phyloP scores from a whole-genome alignment of 2,329 filamentous ascomycete species.

The Penicillium nordicum region DNA sequence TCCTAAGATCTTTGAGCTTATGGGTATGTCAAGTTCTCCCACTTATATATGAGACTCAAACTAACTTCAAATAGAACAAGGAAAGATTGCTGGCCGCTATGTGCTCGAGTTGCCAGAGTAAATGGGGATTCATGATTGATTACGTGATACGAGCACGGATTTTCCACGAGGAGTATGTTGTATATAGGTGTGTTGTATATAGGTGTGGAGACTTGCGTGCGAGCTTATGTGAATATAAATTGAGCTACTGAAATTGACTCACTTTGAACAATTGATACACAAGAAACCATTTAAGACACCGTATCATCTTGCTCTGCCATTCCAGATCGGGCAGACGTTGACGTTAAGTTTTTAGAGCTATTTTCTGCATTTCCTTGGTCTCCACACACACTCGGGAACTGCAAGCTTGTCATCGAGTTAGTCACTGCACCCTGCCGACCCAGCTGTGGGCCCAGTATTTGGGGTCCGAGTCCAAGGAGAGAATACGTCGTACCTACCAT shows the following conservation, averaged over 20 bases:
- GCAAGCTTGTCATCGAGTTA: neutral
- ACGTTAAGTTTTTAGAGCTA: neutral
- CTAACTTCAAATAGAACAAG: constrained; percentile 12
- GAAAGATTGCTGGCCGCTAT: constrained; percentile 18
- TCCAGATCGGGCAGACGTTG: neutral
- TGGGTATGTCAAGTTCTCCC: constrained; percentile 38
- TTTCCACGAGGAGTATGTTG: neutral
- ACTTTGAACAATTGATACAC: neutral
- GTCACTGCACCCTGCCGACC: neutral
- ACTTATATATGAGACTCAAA: neutral
- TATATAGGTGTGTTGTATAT: neutral
- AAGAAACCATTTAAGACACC: neutral
- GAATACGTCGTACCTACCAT: neutral
- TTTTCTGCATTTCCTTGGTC: neutral
- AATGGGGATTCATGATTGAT: neutral
- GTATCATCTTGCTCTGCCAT: neutral
- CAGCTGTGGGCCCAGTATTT: too few species aligned
- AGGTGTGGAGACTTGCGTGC: neutral
- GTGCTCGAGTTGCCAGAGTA: constrained; percentile 16
- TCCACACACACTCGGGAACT: neutral
- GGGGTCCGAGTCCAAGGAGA: too few species aligned
- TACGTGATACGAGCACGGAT: neutral
- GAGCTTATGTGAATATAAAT: neutral
- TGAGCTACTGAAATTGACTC: neutral
- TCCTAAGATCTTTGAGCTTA: constrained; percentile 69